Base-by-base conservation (phyloP, 768 basidiomycete species). In the Sarcomyxa edulis region DNA sequence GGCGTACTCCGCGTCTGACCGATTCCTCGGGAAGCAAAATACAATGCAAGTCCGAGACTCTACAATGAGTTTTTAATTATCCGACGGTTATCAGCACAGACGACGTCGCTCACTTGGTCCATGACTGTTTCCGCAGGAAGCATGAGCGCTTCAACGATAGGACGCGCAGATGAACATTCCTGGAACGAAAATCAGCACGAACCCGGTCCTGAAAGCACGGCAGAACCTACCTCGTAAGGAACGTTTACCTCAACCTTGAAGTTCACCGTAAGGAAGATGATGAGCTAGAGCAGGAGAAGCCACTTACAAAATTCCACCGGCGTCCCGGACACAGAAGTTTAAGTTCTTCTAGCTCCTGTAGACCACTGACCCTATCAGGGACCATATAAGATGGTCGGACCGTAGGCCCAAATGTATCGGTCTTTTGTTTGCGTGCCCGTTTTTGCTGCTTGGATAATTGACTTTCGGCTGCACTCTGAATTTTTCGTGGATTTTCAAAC, bases 1-100 rank as follows among this genome's bases (percentile, higher is more conserved):
- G 54, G 45, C 9, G 52, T 35, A 8, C 48, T 48, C 22, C 72
- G 68, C 0, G 87, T 51, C 34, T 70, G 63, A 2, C 96, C 95
- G 23, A 62, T 51, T 0, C 89, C 93, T 30, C 83, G 70, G 4
- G 95, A 86, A 5, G 96, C 95, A 52, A 98, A 98, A 57, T 86
- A 97, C 10, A 99, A 65, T 1, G 96, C 95, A 34, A 89, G 70
- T 0, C 90, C 88, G 7, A 99, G 77, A 52, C 92, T 94, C 95
- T 96, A 48, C 5, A 29, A 43, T 43, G 7, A 29, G 21, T 20
- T 21, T 12, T 35, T 32, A 43, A 14, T 14, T 21, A 29, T 35
- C 14, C 20, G 12, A 32, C 24, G 6, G 10, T 30, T 11, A 7
- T 15, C 19, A 37, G 16, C 14, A 9, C 11, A n/a, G 16, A 7